A percentile compares a stretch with the other conserved stretches of the same genome.
Evolutionary conservation across 805 yeast genomes (phyloP).

Genomic region (Ogataea sp.): DNA sequence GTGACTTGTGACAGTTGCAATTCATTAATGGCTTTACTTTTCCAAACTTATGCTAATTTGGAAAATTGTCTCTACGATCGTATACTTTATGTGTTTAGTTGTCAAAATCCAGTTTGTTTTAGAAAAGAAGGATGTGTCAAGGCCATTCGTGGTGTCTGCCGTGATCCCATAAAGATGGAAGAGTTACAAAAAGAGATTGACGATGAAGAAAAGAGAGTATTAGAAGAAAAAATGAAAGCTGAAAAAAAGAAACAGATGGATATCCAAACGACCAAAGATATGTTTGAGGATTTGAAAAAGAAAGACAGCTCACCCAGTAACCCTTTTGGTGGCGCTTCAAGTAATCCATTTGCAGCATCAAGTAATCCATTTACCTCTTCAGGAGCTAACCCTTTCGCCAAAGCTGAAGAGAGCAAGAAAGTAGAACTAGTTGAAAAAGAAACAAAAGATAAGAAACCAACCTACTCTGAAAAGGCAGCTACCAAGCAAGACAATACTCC

Average conservation of each 20-base stretch:
- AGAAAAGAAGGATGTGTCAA: conserved; percentile 63
- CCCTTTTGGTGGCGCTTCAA: too few relatives aligned
- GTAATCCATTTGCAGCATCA: conserved; percentile 16
- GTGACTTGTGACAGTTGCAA: conserved; percentile 62
- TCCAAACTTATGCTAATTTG: conserved; percentile 78
- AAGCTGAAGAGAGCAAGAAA: not conserved
- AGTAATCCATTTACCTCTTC: conserved; percentile 14
- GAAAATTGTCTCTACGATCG: conserved; percentile 71
- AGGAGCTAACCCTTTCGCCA: conserved; percentile 5
- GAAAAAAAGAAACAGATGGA: conserved; percentile 33
- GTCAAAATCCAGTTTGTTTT: conserved; percentile 56
- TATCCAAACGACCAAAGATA: conserved; percentile 26
- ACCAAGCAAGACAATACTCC: conserved; percentile 1
- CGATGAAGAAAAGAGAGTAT: conserved; percentile 30
- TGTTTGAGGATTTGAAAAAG: conserved; percentile 12
- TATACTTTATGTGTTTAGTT: conserved; percentile 71
- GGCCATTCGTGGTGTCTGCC: conserved; percentile 68
- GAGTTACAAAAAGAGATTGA: conserved; percentile 30
- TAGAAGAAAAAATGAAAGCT: conserved; percentile 35
- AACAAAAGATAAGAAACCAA: conserved; percentile 3
- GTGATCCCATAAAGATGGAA: conserved; percentile 43
- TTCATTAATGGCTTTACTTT: conserved; percentile 51
- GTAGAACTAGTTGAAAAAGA: not conserved
- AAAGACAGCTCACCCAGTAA: not conserved
- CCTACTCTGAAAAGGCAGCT: conserved; percentile 11